phyloP scores from a whole-genome alignment of 306 rosid genomes.

The Medicago lupulina region DNA sequence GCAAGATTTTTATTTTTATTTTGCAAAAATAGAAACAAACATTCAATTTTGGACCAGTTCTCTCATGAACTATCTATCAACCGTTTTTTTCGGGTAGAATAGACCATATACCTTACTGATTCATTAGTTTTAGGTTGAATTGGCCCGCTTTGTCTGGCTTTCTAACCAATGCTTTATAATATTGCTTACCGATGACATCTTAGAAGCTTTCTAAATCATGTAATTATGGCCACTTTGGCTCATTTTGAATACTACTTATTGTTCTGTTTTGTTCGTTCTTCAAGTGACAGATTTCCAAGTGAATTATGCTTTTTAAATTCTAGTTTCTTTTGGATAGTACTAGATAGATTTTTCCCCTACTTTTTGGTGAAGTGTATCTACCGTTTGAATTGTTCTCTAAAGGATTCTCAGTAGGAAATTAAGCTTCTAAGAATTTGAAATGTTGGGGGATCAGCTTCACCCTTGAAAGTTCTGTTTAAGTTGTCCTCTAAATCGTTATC shows the following conservation, averaged over 20 bases:
- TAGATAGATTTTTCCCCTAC: background rate
- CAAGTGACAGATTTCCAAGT: background rate
- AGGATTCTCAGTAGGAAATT: slow-evolving; percentile 14
- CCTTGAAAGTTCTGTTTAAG: background rate
- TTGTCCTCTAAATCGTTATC: background rate
- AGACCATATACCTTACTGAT: background rate
- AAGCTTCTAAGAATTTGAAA: slow-evolving; percentile 29
- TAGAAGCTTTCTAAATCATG: background rate
- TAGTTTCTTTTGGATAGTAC: slow-evolving; percentile 3
- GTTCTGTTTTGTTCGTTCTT: background rate
- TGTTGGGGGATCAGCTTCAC: slow-evolving; percentile 8
- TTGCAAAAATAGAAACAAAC: no score
- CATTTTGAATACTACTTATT: background rate
- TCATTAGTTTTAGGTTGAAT: background rate
- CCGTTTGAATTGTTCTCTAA: background rate
- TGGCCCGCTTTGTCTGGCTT: background rate
- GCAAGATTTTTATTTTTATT: no score
- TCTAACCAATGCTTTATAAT: slow-evolving; percentile 8
- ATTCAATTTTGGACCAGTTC: no score
- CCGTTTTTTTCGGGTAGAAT: background rate
- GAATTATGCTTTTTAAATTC: slow-evolving; percentile 4
- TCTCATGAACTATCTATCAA: no score
- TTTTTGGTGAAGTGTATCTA: background rate
- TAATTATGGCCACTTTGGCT: background rate
- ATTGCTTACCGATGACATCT: background rate